Evolutionary conservation across 2,329 filamentous ascomycete species (phyloP), one percentile per base, ranked within the genome.

Genomic region (Fusarium coffeatum): DNA sequence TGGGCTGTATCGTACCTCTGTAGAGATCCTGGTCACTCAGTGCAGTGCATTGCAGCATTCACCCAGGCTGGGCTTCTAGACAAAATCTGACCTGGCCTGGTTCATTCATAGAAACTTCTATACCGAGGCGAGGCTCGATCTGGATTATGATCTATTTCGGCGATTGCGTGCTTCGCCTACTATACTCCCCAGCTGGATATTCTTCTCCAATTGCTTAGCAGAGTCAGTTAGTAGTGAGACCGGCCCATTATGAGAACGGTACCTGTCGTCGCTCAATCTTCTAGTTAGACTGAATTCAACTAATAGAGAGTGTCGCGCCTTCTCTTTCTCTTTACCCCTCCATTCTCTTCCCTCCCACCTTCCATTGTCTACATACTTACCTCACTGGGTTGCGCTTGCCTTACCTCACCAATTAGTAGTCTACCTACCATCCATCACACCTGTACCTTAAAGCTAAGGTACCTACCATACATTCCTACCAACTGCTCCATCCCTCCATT

Each of bases 311-410:
- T n/a, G 28, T 51, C 55, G 62, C 25, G 30, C 63, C 50, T 58
- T 40, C 40, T 49, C 59, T 64, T 59, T 64, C 40, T 49, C 65
- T 64, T 59, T 64, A 68, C 60, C 68, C 68, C 68, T 66, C 55
- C 54, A 55, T 59, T 27, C 28, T 64, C 45, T 57, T 50, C 50
- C 27, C 53, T 58, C 45, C 48, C 49, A 53, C 54, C 34, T 59
- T 25, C 34, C 34, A 37, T 25, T 37, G 46, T 59, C 55, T 30
- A 47, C 25, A 8, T 7, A 47, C 25, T 15, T 7, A 37, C 34
- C 34, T 12, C n/a, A 57, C 57, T 37, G 10, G 34, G 34, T 37
- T 54, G 22, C n/a, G 15, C 46, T 27, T 23, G 23, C 23, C 49
- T 41, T 37, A 32, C 40, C 53, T 34, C 34, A 30, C 32, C 32